Evolutionary conservation across 2,329 filamentous ascomycete species (phyloP).

Genomic region (Trichoderma gracile): DNA sequence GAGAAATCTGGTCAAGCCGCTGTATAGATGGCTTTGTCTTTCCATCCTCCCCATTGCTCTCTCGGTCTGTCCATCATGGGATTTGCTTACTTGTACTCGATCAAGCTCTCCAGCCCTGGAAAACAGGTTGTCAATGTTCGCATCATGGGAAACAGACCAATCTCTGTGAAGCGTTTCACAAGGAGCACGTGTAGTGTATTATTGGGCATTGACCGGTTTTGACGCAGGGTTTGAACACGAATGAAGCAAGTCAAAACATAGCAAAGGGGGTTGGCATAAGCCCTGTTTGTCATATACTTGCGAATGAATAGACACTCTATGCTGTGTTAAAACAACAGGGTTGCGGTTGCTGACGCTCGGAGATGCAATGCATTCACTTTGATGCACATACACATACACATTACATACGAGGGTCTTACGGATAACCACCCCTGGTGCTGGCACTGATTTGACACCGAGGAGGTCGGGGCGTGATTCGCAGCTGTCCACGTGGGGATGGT

Average conservation of each 20-base stretch:
- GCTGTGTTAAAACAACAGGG: neutral
- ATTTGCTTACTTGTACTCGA: neutral
- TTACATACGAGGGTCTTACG: neutral
- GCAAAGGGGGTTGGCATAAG: conserved; percentile 3
- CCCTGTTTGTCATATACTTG: neutral
- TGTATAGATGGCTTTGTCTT: neutral
- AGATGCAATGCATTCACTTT: conserved; percentile 15
- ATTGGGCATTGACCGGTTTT: conserved; percentile 10
- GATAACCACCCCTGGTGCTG: neutral
- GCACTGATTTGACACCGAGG: neutral
- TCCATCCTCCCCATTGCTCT: neutral
- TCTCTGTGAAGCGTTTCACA: neutral
- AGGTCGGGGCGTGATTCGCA: neutral
- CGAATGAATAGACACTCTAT: neutral
- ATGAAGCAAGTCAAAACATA: neutral
- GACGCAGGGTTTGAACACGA: neutral
- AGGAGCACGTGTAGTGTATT: conserved; percentile 8
- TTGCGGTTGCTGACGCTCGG: conserved; percentile 18
- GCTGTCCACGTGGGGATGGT: conserved; percentile 21
- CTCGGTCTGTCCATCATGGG: neutral
- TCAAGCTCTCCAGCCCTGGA: no score
- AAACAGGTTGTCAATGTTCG: neutral
- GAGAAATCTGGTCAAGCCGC: conserved; percentile 6
- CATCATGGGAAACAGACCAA: no score
- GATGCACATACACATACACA: neutral